Evolutionary conservation across 2,329 filamentous ascomycete genomes (phyloP).

Genomic region (Teratosphaeriaceae sp.): DNA sequence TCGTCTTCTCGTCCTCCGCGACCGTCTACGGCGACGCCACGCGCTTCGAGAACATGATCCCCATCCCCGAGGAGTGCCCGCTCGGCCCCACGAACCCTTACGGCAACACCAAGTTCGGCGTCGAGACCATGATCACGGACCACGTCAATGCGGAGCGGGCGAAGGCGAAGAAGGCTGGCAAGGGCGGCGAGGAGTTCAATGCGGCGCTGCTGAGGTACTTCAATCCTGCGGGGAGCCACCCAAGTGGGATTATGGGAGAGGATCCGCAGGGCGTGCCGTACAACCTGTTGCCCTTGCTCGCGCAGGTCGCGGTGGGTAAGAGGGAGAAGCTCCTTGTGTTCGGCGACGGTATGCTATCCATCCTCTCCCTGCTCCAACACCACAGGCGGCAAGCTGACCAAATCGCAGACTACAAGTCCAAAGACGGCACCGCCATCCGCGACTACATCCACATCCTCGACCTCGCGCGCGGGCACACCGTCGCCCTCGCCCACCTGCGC

Average conservation of each 20-base stretch:
- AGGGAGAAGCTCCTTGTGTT: conserved; percentile 92
- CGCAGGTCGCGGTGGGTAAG: conserved; percentile 92
- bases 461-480: conserved; percentile 76
- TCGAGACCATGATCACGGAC: conserved; percentile 89
- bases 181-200: conserved; percentile 79
- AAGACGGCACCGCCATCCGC: conserved; percentile 87
- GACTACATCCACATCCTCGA: conserved; percentile 98
- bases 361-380: not conserved
- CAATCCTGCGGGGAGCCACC: conserved; percentile 93
- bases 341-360: conserved; percentile 64
- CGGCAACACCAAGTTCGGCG: conserved; percentile 89
- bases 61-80: conserved; percentile 94
- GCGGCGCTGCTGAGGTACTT: conserved; percentile 92
- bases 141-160: conserved; percentile 79
- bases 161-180: conserved; percentile 72
- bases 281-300: conserved; percentile 89
- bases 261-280: conserved; percentile 93
- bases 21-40: conserved; percentile 98
- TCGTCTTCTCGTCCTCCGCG: conserved; percentile 96
- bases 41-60: conserved; percentile 95
- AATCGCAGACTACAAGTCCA: conserved; percentile 72
- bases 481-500: conserved; percentile 84
- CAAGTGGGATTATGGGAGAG: conserved; percentile 95
- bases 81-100: conserved; percentile 97
- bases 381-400: conserved; percentile 5